Conservation (phyloP, 495 filamentous ascomycete species). For the Neurospora sp. region DNA sequence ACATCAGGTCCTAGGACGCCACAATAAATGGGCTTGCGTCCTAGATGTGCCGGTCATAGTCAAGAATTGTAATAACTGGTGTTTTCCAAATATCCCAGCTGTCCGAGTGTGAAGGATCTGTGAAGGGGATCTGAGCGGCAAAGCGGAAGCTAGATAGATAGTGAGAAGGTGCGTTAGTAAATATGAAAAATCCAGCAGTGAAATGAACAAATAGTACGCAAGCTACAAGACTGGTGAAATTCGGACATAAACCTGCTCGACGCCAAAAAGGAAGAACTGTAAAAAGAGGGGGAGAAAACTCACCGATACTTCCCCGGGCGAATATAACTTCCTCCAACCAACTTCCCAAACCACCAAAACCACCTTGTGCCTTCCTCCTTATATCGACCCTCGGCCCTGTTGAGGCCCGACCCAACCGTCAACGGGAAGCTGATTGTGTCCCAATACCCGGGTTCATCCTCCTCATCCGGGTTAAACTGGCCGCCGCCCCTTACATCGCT, state of each 20-base stretch:
- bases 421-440: slow-evolving; percentile 20
- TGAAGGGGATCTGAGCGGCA: slow-evolving; percentile 17
- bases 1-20: background rate
- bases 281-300: background rate
- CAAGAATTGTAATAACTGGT: slow-evolving; percentile 11
- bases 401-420: slow-evolving; percentile 9
- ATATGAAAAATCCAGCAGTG: background rate
- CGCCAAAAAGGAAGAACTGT: background rate
- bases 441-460: slow-evolving; percentile 11
- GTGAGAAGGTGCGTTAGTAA: background rate
- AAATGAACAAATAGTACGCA: background rate
- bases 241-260: background rate
- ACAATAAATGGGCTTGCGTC: background rate
- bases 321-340: slow-evolving; percentile 25
- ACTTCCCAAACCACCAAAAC: slow-evolving; percentile 26
- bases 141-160: slow-evolving; percentile 11
- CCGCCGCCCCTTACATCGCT: background rate
- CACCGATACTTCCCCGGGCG: slow-evolving; percentile 27
- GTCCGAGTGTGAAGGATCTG: slow-evolving; percentile 17
- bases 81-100: slow-evolving; percentile 19
- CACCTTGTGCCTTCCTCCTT: slow-evolving; percentile 5
- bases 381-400: background rate
- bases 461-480: slow-evolving; percentile 5
- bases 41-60: background rate
- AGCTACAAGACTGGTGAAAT: background rate